Percentiles rank a stretch among this genome's conserved stretches.
phyloP scores from a whole-genome alignment of 1,139 yeast species.

The Spathaspora sp. region DNA sequence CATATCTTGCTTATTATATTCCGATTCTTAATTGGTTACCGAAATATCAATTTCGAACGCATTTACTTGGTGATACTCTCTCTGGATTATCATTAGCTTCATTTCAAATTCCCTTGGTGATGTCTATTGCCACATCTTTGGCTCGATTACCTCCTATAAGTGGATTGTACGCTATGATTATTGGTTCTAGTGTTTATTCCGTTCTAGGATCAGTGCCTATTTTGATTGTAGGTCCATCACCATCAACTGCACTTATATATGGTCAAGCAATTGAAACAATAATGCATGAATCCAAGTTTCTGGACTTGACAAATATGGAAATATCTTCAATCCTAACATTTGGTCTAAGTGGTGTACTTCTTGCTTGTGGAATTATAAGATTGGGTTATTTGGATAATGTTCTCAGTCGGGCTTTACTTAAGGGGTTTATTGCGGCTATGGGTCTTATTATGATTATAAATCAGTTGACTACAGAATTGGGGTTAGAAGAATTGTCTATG shows the following conservation, averaged over 20 bases:
- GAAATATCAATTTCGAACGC: constrained; percentile 16
- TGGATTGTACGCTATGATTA: constrained; percentile 31
- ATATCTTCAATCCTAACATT: constrained; percentile 27
- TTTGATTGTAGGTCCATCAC: constrained; percentile 36
- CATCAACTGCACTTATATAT: constrained; percentile 32
- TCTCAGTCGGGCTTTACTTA: constrained; percentile 30
- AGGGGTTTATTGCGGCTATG: constrained; percentile 38
- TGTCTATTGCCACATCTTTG: constrained; percentile 34
- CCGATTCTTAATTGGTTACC: constrained; percentile 36
- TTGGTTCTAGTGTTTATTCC: constrained; percentile 28
- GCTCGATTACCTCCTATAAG: constrained; percentile 33
- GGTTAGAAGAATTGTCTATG: constrained; percentile 19
- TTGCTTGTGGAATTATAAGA: constrained; percentile 29
- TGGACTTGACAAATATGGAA: constrained; percentile 15
- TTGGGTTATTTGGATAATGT: constrained; percentile 34
- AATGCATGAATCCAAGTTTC: constrained; percentile 16
- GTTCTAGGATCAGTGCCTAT: constrained; percentile 34
- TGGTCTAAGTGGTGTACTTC: constrained; percentile 24
- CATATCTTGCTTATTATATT: constrained; percentile 33
- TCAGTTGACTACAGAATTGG: constrained; percentile 31
- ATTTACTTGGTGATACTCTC: constrained; percentile 28
- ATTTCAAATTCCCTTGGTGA: constrained; percentile 36
- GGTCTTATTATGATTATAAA: constrained; percentile 35
- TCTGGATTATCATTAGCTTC: constrained; percentile 35
- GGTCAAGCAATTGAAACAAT: constrained; percentile 29